Evolutionary conservation across 345 rosid species (phyloP), one percentile per base, ranked within the genome.

Genomic region (Gossypium stocksii): DNA sequence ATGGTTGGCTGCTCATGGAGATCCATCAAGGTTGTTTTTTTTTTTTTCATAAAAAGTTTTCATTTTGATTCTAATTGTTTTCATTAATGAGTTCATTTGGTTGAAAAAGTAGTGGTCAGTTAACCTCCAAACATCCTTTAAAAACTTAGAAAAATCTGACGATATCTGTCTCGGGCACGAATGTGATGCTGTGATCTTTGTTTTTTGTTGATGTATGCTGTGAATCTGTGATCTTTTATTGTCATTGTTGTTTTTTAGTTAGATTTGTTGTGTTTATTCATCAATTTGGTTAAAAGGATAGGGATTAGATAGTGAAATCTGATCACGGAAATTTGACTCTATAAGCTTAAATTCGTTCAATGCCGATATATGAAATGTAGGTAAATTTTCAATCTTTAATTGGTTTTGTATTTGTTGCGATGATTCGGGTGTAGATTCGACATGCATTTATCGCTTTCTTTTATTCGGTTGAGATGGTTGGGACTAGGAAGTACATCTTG

Each of bases 1-100:
- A 1, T 94, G 98, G 98, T 73, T 94, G 34, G 98, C 97, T 4
- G 86, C 96, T 45, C 97, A 94, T 78, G 98, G 88, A 17, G 97
- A 94, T 87, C 94, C 89, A 2, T 88, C 98, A 51, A 91, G 98
- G 98, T 94, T 77, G 10, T 15, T 49, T 48, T 68, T 25, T n/a
- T 41, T 51, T 11, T 44, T 44, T 19, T 43, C 10, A 23, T 48
- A 68, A 25, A 16, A 49, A 51, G 57, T 56, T 77, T 52, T 46
- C 41, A 23, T 76, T 22, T 70, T 22, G 44, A 66, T 66, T 77
- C 60, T 68, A 60, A n/a, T 56, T 71, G 54, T 34, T 44, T 64
- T 66, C 14, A n/a, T 73, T 64, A 19, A 61, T 48, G 38, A 34
- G 7, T 34, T 4, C 41, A 34, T 6, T 34, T 34, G 41, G 41